Base-by-base conservation (phyloP, 78 protist genomes). In the Dictyostelium intermedium region DNA sequence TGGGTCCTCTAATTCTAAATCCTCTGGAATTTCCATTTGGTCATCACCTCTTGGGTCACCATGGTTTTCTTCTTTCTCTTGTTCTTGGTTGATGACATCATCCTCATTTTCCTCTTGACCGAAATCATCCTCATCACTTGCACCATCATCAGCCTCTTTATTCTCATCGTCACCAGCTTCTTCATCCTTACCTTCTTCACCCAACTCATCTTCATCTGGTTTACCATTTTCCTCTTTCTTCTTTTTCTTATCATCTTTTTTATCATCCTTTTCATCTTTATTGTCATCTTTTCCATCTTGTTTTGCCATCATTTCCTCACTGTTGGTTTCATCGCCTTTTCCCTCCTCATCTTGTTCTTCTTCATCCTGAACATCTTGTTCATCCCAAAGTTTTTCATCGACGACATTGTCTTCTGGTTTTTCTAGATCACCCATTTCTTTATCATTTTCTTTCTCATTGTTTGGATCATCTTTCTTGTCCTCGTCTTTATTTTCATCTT, bases 311-410 rank as follows among this genome's bases (percentile, higher is more conserved):
- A 66, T 83, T 47, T 95, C 96, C 5, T 95, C 96, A 7, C 69
- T 34, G 20, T 79, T 83, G 25, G 70, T 83, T 18, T 66, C 77
- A 9, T 80, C 83, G 18, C 80, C 92, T 76, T 93, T 37, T 18
- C 85, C 95, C 63, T 96, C 96, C 66, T 95, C 92, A 39, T 70
- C 93, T 45, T 92, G 93, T n/a, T 95, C 98, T 18, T 95, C 79
- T n/a, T 83, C 87, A 9, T 96, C 97, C 47, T 97, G 91, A 20
- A 89, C 96, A 41, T 95, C 98, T n/a, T 95, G 97, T 34, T 95
- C 93, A 61, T 96, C 97, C 99, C 98, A 97, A 70, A 97, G 92
- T 80, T 96, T 83, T 83, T 98, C 97, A 83, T 97, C 98, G 25
- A 98, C 91, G 3, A 91, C 95, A 35, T 97, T 96, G 2, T 83